These are phyloP conservation scores for Aspergillus ruber DNA, from an alignment of 2,329 filamentous ascomycete species.

Conservation along the genomic window DNA sequence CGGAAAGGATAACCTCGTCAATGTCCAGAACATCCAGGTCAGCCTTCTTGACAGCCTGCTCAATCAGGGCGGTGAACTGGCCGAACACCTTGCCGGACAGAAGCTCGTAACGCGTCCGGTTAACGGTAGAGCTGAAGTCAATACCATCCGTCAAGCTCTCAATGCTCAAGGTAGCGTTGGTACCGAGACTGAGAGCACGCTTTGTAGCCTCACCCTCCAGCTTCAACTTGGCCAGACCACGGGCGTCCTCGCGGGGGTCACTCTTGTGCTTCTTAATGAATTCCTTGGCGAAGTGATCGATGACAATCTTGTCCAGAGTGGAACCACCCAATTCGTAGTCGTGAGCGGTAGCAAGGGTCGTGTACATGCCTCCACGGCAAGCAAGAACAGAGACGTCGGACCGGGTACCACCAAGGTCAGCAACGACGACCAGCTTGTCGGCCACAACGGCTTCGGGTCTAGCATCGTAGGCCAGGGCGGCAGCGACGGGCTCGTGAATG, in stretches of 20 bases:
- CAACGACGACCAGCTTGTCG: conserved; percentile 88
- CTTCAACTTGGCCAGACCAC: conserved; percentile 84
- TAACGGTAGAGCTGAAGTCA: conserved; percentile 88
- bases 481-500: conserved; percentile 84
- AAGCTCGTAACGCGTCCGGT: conserved; percentile 88
- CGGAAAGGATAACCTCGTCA: conserved; percentile 85
- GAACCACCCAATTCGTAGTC: conserved; percentile 90
- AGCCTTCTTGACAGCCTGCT: conserved; percentile 84
- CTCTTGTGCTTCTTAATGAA: conserved; percentile 95
- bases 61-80: conserved; percentile 78
- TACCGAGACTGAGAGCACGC: conserved; percentile 82
- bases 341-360: conserved; percentile 83
- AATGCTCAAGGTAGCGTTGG: conserved; percentile 84
- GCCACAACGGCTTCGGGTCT: conserved; percentile 64
- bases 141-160: conserved; percentile 84
- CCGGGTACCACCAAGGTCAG: conserved; percentile 85
- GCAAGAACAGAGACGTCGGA: conserved; percentile 88
- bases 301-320: conserved; percentile 80
- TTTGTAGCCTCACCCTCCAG: conserved; percentile 86
- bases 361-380: conserved; percentile 93
- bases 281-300: conserved; percentile 97
- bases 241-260: conserved; percentile 75
- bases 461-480: conserved; percentile 85
- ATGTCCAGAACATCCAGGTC: conserved; percentile 86
- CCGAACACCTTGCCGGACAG: conserved; percentile 79